These are phyloP conservation scores for Grammothele lineata DNA, from an alignment of 768 basidiomycete genomes.

Conservation along the genomic window DNA sequence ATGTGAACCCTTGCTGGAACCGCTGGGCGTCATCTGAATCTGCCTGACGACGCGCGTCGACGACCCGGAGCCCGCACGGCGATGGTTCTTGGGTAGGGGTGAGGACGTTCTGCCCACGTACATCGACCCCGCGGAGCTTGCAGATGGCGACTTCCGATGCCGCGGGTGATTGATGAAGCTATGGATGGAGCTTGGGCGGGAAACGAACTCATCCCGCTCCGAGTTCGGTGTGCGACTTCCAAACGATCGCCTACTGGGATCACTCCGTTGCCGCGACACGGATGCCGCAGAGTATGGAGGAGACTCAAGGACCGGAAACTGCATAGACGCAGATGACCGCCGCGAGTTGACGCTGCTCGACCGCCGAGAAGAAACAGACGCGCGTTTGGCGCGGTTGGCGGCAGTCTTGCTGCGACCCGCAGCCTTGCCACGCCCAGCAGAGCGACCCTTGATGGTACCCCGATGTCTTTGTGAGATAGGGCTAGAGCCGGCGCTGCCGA, in stretches of 20 bases:
- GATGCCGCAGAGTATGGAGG: slow-evolving; percentile 32
- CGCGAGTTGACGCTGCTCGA: slow-evolving; percentile 91
- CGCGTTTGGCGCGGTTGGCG: slow-evolving; percentile 59
- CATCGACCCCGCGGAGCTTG: slow-evolving; percentile 69
- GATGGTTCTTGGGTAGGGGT: slow-evolving; percentile 71
- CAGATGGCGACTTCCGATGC: slow-evolving; percentile 73
- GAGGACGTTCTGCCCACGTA: slow-evolving; percentile 59
- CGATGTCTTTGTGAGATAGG: slow-evolving; percentile 21
- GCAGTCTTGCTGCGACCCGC: slow-evolving; percentile 16
- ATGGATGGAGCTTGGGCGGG: slow-evolving; percentile 82
- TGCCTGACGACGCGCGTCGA: slow-evolving; percentile 79
- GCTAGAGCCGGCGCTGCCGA: slow-evolving; percentile 14
- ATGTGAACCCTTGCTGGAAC: slow-evolving; percentile 45
- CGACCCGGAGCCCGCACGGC: slow-evolving; percentile 74
- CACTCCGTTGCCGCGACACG: slow-evolving; percentile 39
- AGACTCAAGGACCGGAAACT: slow-evolving; percentile 50
- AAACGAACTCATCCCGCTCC: slow-evolving; percentile 73
- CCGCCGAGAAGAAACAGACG: slow-evolving; percentile 75
- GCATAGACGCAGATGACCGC: slow-evolving; percentile 55
- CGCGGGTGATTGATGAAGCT: slow-evolving; percentile 60
- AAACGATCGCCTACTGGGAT: slow-evolving; percentile 63
- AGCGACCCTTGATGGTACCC: slow-evolving; percentile 45
- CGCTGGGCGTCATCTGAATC: slow-evolving; percentile 36
- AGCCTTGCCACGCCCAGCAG: slow-evolving; percentile 34
- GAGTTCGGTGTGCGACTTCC: slow-evolving; percentile 86